These are phyloP conservation scores for Backusella tuberculispora DNA, from an alignment of 192 early-diverging fungal genomes.

Conservation along the genomic window DNA sequence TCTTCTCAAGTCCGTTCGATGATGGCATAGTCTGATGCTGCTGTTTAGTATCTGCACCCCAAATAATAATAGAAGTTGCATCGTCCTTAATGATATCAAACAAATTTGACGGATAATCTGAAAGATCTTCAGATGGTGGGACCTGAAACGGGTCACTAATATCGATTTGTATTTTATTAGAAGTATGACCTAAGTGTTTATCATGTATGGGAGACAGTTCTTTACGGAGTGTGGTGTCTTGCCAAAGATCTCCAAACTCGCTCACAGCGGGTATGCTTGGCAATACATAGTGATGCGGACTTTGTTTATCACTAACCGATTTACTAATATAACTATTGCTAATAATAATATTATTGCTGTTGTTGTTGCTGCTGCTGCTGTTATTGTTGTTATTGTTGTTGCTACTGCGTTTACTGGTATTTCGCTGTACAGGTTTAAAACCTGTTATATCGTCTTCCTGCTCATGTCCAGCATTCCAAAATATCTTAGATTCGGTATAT, in stretches of 20 bases:
- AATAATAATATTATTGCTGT: background rate
- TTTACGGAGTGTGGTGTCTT: background rate
- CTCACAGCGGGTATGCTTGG: conserved; percentile 20
- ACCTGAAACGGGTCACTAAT: background rate
- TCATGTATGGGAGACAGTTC: background rate
- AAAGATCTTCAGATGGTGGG: conserved; percentile 29
- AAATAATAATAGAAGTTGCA: conserved; percentile 38
- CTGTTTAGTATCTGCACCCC: conserved; percentile 37
- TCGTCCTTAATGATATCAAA: conserved; percentile 41
- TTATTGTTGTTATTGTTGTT: background rate
- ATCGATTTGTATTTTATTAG: background rate
- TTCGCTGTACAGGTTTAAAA: conserved; percentile 16
- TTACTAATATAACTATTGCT: background rate
- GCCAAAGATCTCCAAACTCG: conserved; percentile 22
- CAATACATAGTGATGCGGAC: background rate
- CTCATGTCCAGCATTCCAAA: conserved; percentile 17
- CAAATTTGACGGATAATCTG: conserved; percentile 37
- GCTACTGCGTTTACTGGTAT: background rate
- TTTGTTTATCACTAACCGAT: background rate
- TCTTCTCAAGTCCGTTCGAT: background rate
- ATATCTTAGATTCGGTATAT: conserved; percentile 23
- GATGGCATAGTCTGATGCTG: conserved; percentile 15
- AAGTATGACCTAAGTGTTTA: background rate
- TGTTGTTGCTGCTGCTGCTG: background rate
- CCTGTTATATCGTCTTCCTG: conserved; percentile 1